These are phyloP conservation scores for Eutypa lata DNA, from an alignment of 2,329 filamentous ascomycete genomes.

Conservation along the genomic window DNA sequence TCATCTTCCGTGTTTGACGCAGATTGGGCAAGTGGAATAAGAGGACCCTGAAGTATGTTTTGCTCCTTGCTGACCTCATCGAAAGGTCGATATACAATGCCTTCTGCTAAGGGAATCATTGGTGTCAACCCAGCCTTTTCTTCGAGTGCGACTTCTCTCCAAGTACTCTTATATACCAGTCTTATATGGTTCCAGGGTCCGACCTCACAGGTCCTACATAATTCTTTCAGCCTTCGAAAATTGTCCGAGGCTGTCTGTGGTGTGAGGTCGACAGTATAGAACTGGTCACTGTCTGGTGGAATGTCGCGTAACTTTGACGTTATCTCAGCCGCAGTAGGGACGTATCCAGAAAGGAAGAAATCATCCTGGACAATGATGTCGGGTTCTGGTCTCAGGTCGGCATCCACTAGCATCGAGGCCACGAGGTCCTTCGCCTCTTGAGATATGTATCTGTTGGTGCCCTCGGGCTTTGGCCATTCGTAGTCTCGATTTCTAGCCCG, in stretches of 20 bases:
- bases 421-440: constrained; percentile 76
- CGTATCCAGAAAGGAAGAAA: constrained; percentile 75
- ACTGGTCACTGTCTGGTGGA: constrained; percentile 55
- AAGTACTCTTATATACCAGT: constrained; percentile 52
- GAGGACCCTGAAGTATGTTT: constrained; percentile 30
- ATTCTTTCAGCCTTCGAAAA: constrained; percentile 50
- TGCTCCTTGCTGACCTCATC: constrained; percentile 59
- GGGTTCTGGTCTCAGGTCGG: constrained; percentile 70
- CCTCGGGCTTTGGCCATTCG: constrained; percentile 70
- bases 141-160: constrained; percentile 66
- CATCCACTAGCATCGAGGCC: constrained; percentile 70
- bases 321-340: constrained; percentile 62
- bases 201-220: constrained; percentile 58
- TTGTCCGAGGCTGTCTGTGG: constrained; percentile 43
- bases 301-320: constrained; percentile 54
- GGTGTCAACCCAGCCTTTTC: constrained; percentile 65
- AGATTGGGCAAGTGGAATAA: constrained; percentile 30
- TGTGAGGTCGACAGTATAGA: constrained; percentile 49
- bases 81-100: constrained; percentile 63
- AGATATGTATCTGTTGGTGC: constrained; percentile 67
- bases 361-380: constrained; percentile 76
- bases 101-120: constrained; percentile 57
- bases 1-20: constrained; percentile 34
- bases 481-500: constrained; percentile 70
- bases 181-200: constrained; percentile 51